Evolutionary conservation across 139 green algal species (phyloP), one percentile per base, ranked within the genome.

Genomic region (Edaphochlamys debaryana): DNA sequence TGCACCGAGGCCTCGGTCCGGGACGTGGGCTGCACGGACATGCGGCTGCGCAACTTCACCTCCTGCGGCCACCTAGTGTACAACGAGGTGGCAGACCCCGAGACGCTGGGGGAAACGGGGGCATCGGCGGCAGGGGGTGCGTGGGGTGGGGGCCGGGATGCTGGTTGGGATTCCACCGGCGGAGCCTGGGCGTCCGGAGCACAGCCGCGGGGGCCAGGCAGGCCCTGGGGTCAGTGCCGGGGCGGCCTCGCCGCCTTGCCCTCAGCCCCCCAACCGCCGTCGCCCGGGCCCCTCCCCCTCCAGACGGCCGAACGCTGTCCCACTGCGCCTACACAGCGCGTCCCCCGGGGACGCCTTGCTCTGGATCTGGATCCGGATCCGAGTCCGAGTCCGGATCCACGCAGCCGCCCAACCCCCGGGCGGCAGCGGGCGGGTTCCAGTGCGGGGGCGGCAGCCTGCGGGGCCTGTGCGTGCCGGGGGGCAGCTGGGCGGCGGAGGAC

Each of bases 1-100:
- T 76, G 69, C 30, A 76, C 42, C 0, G 69, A 76, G 30, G 42
- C 25, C 20, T 62, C 41, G 6, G 69, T 76, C 4, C 42, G 42
- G 20, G 69, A 76, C n/a, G 69, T 5, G 17, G 69, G 69, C 22
- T 76, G 69, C 42, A 30, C 30, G 69, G 69, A 76, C 42, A 29
- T 41, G 11, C 69, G 69, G 29, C 9, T 60, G 0, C 69, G 69
- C 69, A 63, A 76, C 69, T 76, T 76, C 69, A 76, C 69, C 9
- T 29, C 30, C 3, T 76, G 69, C 13, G 69, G 69, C 29, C 1
- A 29, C 11, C 11, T 76, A 30, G 23, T 76, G 69, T 60, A 62
- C 69, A 76, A 76, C 29, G 69, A 76, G 30, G 69, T 76, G 69
- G 42, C 34, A 13, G 69, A 76, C 69, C 69, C 69, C 1, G 69